A percentile compares a stretch with the other conserved stretches of the same genome.
These are phyloP conservation scores for Thraustotheca clavata DNA, from an alignment of 352 stramenopile genomes.

Conservation along the genomic window DNA sequence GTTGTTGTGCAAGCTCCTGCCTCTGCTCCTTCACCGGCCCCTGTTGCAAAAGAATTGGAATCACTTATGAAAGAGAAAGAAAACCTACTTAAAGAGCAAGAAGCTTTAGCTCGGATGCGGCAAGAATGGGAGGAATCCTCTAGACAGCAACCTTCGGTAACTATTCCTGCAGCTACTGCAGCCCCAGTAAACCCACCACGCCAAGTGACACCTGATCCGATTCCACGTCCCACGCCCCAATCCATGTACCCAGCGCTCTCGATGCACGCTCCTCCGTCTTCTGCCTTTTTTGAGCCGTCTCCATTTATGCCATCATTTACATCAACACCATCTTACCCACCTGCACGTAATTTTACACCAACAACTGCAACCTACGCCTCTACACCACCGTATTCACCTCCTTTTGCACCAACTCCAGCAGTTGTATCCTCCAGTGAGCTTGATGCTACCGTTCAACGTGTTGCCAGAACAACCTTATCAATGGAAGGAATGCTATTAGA, in stretches of 20 bases:
- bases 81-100: slow-evolving; percentile 59
- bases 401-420: neutral
- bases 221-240: neutral
- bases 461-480: slow-evolving; percentile 68
- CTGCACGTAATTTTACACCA: neutral
- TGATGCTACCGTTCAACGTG: slow-evolving; percentile 53
- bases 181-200: neutral
- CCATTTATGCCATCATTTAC: slow-evolving; percentile 14
- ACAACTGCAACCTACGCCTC: slow-evolving; percentile 14
- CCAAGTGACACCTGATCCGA: neutral
- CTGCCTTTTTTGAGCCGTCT: neutral
- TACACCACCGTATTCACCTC: slow-evolving; percentile 20
- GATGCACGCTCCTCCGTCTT: neutral
- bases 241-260: neutral
- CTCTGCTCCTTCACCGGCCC: neutral
- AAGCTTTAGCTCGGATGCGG: slow-evolving; percentile 45
- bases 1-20: neutral
- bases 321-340: neutral
- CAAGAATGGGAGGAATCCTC: slow-evolving; percentile 64
- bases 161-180: neutral
- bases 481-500: slow-evolving; percentile 67
- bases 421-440: slow-evolving; percentile 26
- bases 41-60: neutral
- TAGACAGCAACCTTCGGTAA: slow-evolving; percentile 27
- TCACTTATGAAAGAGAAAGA: slow-evolving; percentile 31